phyloP scores from a whole-genome alignment of 163 green algal genomes.

The Chlorella variabilis region DNA sequence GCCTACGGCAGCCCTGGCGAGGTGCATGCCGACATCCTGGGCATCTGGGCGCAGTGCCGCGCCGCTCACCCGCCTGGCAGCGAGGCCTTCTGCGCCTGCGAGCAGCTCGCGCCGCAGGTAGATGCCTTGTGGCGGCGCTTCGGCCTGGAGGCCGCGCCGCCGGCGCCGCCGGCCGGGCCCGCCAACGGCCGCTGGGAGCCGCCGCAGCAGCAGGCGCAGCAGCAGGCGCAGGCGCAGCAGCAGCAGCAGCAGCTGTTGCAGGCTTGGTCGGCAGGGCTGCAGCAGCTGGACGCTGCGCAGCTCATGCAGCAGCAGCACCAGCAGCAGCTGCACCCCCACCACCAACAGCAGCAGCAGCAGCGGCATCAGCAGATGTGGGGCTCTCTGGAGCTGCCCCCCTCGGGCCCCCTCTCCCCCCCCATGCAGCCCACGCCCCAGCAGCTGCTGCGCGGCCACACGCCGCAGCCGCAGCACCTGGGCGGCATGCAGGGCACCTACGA shows the following conservation, averaged over 20 bases:
- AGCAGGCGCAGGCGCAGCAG: neutral
- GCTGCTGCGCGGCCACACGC: neutral
- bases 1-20: neutral
- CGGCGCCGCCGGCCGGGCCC: neutral
- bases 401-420: too few relatives aligned
- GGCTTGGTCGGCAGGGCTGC: neutral
- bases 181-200: neutral
- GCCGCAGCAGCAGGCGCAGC: neutral
- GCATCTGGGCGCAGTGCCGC: conserved; percentile 23
- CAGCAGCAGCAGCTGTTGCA: neutral
- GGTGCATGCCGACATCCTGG: conserved; percentile 12
- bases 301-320: neutral
- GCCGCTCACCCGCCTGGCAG: neutral
- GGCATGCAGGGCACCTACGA: neutral
- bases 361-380: neutral
- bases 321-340: neutral
- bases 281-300: neutral
- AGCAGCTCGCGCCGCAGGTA: neutral
- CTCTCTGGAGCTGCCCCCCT: neutral
- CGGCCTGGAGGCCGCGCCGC: neutral
- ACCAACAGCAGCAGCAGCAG: neutral
- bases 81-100: neutral
- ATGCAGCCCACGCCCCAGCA: neutral
- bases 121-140: conserved; percentile 18
- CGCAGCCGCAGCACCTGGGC: neutral